Percentiles rank a stretch among this genome's conserved stretches.
Conservation (phyloP, 768 basidiomycete genomes). For the Amanita subjunquillea region DNA sequence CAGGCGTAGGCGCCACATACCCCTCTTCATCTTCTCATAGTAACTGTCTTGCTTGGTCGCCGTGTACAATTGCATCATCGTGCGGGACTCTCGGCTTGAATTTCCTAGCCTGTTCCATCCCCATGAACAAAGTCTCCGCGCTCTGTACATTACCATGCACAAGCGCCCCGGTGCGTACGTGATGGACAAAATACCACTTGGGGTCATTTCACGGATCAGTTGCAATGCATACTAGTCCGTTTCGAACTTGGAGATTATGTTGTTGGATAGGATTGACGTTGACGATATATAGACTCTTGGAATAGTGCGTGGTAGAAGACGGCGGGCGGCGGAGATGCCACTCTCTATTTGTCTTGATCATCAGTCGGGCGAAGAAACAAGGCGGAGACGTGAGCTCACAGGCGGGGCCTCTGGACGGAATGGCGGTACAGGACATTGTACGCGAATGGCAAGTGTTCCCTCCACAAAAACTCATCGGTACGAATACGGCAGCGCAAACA, state of each 20-base stretch:
- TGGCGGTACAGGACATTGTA: no score
- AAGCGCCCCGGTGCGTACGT: constrained; percentile 92
- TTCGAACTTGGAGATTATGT: constrained; percentile 95
- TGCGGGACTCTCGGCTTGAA: constrained; percentile 90
- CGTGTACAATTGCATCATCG: constrained; percentile 96
- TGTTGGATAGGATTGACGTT: constrained; percentile 86
- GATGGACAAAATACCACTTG: constrained; percentile 61
- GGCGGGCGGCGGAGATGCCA: no score
- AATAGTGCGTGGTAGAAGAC: constrained; percentile 39
- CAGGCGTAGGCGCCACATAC: constrained; percentile 59
- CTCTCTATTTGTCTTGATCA: no score
- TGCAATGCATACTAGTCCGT: constrained; percentile 75
- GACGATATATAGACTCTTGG: constrained; percentile 56
- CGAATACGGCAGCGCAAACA: no score
- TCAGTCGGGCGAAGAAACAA: no score
- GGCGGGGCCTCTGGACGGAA: no score
- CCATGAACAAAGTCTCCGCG: constrained; percentile 75
- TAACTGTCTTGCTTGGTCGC: constrained; percentile 87
- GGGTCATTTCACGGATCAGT: constrained; percentile 84
- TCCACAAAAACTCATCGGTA: no score
- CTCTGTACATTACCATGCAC: constrained; percentile 79
- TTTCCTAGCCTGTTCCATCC: constrained; percentile 65
- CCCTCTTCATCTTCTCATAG: constrained; percentile 52
- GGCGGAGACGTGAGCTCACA: no score
- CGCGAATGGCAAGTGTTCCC: no score